These are phyloP conservation scores for Verticillium zaregamsianum DNA, from an alignment of 2,329 filamentous ascomycete genomes.

Conservation along the genomic window DNA sequence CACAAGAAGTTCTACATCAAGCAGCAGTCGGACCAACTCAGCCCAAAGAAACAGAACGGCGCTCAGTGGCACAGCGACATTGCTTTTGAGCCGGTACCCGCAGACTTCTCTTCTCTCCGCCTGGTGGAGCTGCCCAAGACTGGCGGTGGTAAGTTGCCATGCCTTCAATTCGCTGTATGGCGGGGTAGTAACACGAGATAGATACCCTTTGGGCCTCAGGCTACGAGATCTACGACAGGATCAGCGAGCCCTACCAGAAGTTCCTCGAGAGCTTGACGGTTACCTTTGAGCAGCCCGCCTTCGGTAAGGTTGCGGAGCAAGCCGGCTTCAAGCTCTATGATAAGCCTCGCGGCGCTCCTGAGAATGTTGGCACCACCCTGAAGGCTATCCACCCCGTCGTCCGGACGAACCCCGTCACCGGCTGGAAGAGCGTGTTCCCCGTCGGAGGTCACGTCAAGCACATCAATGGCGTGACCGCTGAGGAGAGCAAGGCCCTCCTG, in stretches of 20 bases:
- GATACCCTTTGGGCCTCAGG: slow-evolving; percentile 62
- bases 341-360: slow-evolving; percentile 24
- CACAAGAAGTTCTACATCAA: slow-evolving; percentile 33
- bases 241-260: slow-evolving; percentile 43
- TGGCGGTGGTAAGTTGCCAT: slow-evolving; percentile 32
- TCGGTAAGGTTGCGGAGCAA: slow-evolving; percentile 28
- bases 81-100: slow-evolving; percentile 54
- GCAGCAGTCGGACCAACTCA: slow-evolving; percentile 16
- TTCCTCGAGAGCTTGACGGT: slow-evolving; percentile 50
- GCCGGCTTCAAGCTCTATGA: slow-evolving; percentile 26
- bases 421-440: slow-evolving; percentile 49
- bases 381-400: slow-evolving; percentile 50
- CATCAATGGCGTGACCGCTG: slow-evolving; percentile 37
- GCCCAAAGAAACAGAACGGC: slow-evolving; percentile 26
- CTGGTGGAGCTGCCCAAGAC: slow-evolving; percentile 51
- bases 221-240: slow-evolving; percentile 56
- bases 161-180: neutral
- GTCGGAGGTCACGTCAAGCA: slow-evolving; percentile 36
- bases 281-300: slow-evolving; percentile 34
- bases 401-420: slow-evolving; percentile 58
- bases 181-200: neutral
- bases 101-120: slow-evolving; percentile 57
- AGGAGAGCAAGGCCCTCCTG: slow-evolving; percentile 39
- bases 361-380: slow-evolving; percentile 45
- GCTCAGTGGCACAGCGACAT: slow-evolving; percentile 48